Evolutionary conservation across 345 rosid species (phyloP).

Genomic region (Theobroma cacao): DNA sequence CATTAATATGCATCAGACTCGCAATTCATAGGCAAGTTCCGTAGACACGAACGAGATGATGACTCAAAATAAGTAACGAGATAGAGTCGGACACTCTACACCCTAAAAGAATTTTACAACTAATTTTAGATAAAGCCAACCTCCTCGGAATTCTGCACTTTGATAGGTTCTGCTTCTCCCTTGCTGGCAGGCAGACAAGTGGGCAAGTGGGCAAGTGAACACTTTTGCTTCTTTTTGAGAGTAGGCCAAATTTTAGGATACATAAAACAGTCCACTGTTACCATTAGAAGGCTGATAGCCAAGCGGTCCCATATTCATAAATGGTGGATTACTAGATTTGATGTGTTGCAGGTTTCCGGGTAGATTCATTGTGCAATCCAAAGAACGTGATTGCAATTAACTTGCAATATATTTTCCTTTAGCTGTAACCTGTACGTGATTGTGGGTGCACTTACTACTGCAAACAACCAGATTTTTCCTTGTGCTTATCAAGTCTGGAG

Average conservation of each 20-base stretch:
- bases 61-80: no score
- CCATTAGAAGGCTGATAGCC: no score
- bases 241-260: no score
- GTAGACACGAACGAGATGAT: no score
- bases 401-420: neutral
- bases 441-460: neutral
- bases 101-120: no score
- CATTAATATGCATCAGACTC: no score
- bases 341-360: neutral
- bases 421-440: neutral
- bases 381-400: neutral
- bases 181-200: neutral
- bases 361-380: no score
- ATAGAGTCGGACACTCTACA: no score
- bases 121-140: no score
- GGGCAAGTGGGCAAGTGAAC: neutral
- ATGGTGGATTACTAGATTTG: neutral
- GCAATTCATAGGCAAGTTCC: no score
- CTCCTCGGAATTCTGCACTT: neutral
- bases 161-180: neutral
- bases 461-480: neutral
- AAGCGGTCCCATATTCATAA: neutral
- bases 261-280: no score
- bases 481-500: no score
- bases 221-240: neutral